A percentile compares a stretch with the other conserved stretches of the same genome.
Evolutionary conservation across 768 basidiomycete genomes (phyloP).

Genomic region (Hemileccinum rubropunctum): DNA sequence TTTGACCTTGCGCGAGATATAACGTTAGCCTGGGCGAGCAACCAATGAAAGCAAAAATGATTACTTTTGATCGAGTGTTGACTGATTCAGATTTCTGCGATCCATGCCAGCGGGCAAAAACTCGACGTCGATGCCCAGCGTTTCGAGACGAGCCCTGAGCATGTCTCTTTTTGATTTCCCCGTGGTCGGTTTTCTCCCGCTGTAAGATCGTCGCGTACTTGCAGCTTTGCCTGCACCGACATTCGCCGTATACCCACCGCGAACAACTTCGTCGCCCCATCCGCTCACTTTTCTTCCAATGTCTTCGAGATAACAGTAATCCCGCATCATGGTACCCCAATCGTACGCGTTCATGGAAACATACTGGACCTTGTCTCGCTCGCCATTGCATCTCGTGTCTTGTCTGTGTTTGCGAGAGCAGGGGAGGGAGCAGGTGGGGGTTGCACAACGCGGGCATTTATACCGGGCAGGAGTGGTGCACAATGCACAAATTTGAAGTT

Average conservation of each 20-base stretch:
- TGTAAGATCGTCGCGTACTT: constrained; percentile 18
- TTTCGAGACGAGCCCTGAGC: constrained; percentile 65
- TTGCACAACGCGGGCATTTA: constrained; percentile 74
- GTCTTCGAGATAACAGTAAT: constrained; percentile 86
- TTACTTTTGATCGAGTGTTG: constrained; percentile 79
- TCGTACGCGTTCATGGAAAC: constrained; percentile 82
- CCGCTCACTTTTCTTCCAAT: constrained; percentile 69
- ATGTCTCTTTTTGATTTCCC: constrained; percentile 57
- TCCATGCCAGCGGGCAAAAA: constrained; percentile 83
- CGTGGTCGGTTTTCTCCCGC: constrained; percentile 30
- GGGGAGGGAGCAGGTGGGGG: constrained; percentile 67
- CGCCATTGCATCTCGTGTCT: constrained; percentile 59
- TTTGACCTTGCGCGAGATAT: constrained; percentile 48
- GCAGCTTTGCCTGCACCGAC: constrained; percentile 15
- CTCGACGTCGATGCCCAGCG: constrained; percentile 69
- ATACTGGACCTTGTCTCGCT: constrained; percentile 69
- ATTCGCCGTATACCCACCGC: constrained; percentile 48
- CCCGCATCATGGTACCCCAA: constrained; percentile 86
- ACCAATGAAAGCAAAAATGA: constrained; percentile 26
- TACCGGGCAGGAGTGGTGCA: constrained; percentile 60
- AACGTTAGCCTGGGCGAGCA: constrained; percentile 13
- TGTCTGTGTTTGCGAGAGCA: constrained; percentile 73
- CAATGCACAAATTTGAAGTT: constrained; percentile 41
- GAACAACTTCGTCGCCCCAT: constrained; percentile 70
- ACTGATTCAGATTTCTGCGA: constrained; percentile 71